These are phyloP conservation scores for Tothia fuscella DNA, from an alignment of 2,329 filamentous ascomycete species.

Conservation along the genomic window DNA sequence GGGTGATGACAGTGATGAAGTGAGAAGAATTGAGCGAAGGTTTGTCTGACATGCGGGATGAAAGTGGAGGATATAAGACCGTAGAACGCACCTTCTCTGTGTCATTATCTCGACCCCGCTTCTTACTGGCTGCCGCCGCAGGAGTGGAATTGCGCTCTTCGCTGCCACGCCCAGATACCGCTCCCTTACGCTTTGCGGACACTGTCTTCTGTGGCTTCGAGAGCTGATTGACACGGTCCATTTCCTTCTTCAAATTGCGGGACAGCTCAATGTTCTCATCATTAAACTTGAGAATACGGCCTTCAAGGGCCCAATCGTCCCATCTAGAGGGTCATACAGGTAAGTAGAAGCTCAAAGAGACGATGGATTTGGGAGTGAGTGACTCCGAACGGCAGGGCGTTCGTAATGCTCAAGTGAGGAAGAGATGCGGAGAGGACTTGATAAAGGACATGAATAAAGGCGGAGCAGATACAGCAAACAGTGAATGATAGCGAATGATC, in stretches of 20 bases:
- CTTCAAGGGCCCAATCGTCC: constrained; percentile 96
- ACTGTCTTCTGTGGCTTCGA: constrained; percentile 22
- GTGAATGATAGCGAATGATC: too few species aligned
- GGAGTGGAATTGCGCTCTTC: constrained; percentile 61
- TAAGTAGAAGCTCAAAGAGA: too few species aligned
- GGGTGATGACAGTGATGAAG: background rate
- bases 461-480: too few species aligned
- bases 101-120: constrained; percentile 68
- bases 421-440: too few species aligned
- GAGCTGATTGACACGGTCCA: constrained; percentile 45
- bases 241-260: constrained; percentile 56
- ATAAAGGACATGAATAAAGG: too few species aligned
- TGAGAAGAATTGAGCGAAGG: background rate
- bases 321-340: constrained; percentile 42
- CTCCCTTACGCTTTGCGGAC: constrained; percentile 42
- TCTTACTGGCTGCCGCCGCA: constrained; percentile 48
- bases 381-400: too few species aligned
- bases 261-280: constrained; percentile 92
- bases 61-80: background rate
- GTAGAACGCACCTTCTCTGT: constrained; percentile 54
- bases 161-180: constrained; percentile 56
- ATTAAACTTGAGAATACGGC: constrained; percentile 85
- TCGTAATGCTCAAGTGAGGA: too few species aligned
- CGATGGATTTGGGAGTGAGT: too few species aligned
- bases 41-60: background rate